Base-by-base conservation (phyloP, 1,139 yeast species). In the Yamadazyma taylorii region DNA sequence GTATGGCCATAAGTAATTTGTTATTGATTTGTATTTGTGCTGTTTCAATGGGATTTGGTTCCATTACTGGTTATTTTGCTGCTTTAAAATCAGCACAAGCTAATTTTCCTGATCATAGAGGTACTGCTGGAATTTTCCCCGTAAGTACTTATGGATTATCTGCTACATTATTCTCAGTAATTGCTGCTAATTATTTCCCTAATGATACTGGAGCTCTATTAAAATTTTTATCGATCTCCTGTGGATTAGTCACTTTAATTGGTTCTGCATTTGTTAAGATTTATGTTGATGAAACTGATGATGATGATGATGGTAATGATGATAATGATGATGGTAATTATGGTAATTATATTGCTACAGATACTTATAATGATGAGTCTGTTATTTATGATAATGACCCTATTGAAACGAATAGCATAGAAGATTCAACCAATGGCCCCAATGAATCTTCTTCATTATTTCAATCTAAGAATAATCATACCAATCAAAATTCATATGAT, bases 61-160 rank as follows among this genome's bases (percentile, higher is more conserved):
- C 87, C 0, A 77, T 82, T 6, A 64, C 76, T 3, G 69, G 82
- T 3, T 83, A 77, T 54, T 83, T 79, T 50, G 71, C 89, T 2
- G 73, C 87, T 2, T 69, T 84, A 41, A 84, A 83, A 46, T 81
- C 84, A 7, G 76, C 85, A 2, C 84, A 85, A 15, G 65, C 84
- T 3, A 83, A 83, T 53, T 84, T 83, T 47, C 89, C 90, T 0
- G 61, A 73, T 24, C 79, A 81, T 50, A 67, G 84, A 48, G 92
- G 92, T 13, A 70, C 80, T 4, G 90, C 90, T 3, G 80, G 81
- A 4, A 79, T 83, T 1, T 62, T 75, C 15, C 85, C 85, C 1
- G 81, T 78, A 3, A 69, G 83, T 24, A 62, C 78, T 3, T 79
- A 71, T 53, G 85, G 84, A 0, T 58, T 79, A 40, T 60, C 73